Base-by-base conservation (phyloP, 345 rosid genomes). In the Cardamine occulta region DNA sequence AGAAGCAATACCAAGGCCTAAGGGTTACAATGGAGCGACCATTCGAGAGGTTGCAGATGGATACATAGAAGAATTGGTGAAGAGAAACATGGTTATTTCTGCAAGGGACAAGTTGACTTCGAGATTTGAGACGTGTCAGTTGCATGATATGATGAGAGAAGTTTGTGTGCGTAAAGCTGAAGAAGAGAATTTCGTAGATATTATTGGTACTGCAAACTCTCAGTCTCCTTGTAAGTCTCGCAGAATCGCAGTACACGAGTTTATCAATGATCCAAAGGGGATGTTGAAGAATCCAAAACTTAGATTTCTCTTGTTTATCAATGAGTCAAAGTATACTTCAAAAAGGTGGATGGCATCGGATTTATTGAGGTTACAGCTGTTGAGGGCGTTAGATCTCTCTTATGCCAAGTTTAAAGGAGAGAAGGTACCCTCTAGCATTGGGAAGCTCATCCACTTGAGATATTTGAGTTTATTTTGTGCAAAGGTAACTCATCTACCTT, bases 71-170 rank as follows among this genome's bases (percentile, higher is more conserved):
- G 81, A 82, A 60, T 65, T 87, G 48, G 60, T 54, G 0, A 55
- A 73, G 11, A 79, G 74, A 70, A 70, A 47, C 7, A 65, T 86
- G 85, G 75, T 86, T 34, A 85, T 78, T 19, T 75, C 18, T 3
- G 34, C 26, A 48, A 23, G 63, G 28, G 14, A 57, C 2, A 2
- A 1, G 1, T 8, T 5, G 1, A 74, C 39, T 23, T 69, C 9
- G 1, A 69, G 59, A 62, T 47, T 57, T 24, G 19, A 58, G 13
- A 79, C 65, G 3, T 53, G 51, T 26, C 73, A 37, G 1, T 1
- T 72, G 42, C 69, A 79, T 62, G 76, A 79, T 8, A 42, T 80
- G 8, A 80, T 75, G 80, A 65, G 80, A 53, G 80, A 75, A 17
- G 11, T 71, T 3, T 71, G 74, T 58, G 7, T 71, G 29, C 49